Base-by-base conservation (phyloP, 2,329 filamentous ascomycete genomes). In the Thelonectria olida region DNA sequence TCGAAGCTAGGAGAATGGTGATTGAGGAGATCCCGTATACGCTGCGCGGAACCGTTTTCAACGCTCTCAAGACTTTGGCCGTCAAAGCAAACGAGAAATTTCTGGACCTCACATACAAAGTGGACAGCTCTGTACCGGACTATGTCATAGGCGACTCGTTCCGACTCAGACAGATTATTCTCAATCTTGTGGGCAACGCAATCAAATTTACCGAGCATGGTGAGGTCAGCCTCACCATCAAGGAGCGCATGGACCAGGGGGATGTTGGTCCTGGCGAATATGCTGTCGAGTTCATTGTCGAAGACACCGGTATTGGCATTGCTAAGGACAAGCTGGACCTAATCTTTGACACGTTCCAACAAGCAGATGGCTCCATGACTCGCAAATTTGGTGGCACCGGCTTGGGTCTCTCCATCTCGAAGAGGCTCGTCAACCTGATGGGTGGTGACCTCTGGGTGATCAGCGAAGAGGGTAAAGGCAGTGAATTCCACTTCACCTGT, bases 131-230 rank as follows among this genome's bases (percentile, higher is more conserved):
- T 4, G 93, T 98, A 41, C 95, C 95, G 4, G 95, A 98, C 76
- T 94, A 97, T 75, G 93, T 98, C 39, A 90, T 97, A 64, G 96
- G 96, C 63, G 96, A 99, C 76, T 96, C 94, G 1, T 98, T 97
- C 90, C 91, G 96, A 78, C 82, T 98, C 58, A 89, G 95, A 65
- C 96, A 99, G 79, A 97, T 99, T 71, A 97, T 98, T 64, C 86
- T 98, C 58, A 99, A 99, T 79, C 83, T 99, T 58, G 95, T 98
- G 54, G 96, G 96, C 74, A 99, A 99, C 73, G 95, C 96, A 56
- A 97, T 99, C 84, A 99, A 99, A 76, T 99, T 99, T 77, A 98
- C 96, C 3, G 95, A 98, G 78, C 91, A 96, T 72, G 96, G 96
- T 63, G 93, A 97, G 76, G 96, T 99, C 71, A 96, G 94, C 76